Conservation (phyloP, 2,329 filamentous ascomycete genomes). For the Cercospora sp. region DNA sequence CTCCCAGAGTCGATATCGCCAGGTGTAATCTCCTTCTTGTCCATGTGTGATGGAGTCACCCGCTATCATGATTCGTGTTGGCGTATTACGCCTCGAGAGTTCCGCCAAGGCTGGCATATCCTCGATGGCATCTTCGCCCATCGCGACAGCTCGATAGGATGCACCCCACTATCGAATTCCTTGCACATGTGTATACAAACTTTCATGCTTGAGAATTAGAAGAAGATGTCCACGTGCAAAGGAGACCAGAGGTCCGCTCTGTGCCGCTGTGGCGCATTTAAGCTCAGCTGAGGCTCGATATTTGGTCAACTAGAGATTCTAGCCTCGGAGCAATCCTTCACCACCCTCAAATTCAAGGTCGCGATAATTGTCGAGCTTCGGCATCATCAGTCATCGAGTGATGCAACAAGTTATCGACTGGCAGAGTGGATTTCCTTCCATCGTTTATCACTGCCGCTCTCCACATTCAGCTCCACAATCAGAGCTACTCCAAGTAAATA, state of each 20-base stretch:
- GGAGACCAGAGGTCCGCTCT: not conserved
- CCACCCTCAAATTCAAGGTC: not conserved
- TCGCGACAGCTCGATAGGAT: not conserved
- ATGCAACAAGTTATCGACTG: not conserved
- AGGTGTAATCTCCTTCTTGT: slow-evolving; percentile 45
- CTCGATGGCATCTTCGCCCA: not conserved
- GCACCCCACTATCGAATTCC: not conserved
- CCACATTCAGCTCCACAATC: not conserved
- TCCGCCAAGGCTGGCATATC: not conserved
- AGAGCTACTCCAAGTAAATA: slow-evolving; percentile 9
- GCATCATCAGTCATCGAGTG: not conserved
- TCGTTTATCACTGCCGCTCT: too few relatives aligned
- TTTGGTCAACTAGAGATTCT: not conserved
- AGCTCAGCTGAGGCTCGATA: not conserved
- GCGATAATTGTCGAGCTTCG: not conserved
- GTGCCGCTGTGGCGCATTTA: not conserved
- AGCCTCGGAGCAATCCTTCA: not conserved
- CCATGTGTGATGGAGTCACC: slow-evolving; percentile 33
- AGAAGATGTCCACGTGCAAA: not conserved
- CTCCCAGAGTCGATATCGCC: slow-evolving; percentile 46
- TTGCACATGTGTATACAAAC: not conserved
- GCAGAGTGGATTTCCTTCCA: too few relatives aligned
- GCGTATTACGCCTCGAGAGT: not conserved
- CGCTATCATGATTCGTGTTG: slow-evolving; percentile 24
- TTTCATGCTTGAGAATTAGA: not conserved